Evolutionary conservation across 805 yeast species (phyloP).

Genomic region (Yueomyces sp.): DNA sequence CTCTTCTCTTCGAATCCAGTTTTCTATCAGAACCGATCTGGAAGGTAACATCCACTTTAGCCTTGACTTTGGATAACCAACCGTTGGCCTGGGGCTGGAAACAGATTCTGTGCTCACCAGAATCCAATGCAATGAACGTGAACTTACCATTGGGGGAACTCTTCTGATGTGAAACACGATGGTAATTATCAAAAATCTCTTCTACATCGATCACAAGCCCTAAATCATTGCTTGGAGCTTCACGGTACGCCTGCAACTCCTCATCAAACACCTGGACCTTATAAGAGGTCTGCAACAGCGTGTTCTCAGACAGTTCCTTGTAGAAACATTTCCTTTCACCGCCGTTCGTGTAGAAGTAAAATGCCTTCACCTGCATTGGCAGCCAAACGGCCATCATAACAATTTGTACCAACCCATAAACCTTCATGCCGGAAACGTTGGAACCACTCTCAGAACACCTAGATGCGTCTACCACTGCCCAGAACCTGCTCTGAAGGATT

Average conservation of each 20-base stretch:
- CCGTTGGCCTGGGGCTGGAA: constrained; percentile 39
- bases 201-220: constrained; percentile 34
- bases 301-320: constrained; percentile 38
- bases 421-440: constrained; percentile 1
- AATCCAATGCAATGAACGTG: constrained; percentile 57
- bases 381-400: constrained; percentile 10
- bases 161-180: constrained; percentile 60
- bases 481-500: too few species aligned
- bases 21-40: constrained; percentile 52
- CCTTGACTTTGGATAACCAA: constrained; percentile 48
- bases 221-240: constrained; percentile 24
- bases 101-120: constrained; percentile 73
- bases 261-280: constrained; percentile 33
- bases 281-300: constrained; percentile 37
- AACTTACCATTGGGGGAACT: constrained; percentile 54
- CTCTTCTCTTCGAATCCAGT: constrained; percentile 56
- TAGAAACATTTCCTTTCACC: constrained; percentile 43
- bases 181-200: constrained; percentile 66
- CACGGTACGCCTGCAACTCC: constrained; percentile 22
- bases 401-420: constrained; percentile 5
- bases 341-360: constrained; percentile 40
- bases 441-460: not conserved
- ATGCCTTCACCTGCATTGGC: constrained; percentile 22
- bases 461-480: too few species aligned
- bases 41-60: constrained; percentile 49